These are phyloP conservation scores for Alloteropsis semialata DNA, from an alignment of 176 grass and related monocot species.

Conservation along the genomic window DNA sequence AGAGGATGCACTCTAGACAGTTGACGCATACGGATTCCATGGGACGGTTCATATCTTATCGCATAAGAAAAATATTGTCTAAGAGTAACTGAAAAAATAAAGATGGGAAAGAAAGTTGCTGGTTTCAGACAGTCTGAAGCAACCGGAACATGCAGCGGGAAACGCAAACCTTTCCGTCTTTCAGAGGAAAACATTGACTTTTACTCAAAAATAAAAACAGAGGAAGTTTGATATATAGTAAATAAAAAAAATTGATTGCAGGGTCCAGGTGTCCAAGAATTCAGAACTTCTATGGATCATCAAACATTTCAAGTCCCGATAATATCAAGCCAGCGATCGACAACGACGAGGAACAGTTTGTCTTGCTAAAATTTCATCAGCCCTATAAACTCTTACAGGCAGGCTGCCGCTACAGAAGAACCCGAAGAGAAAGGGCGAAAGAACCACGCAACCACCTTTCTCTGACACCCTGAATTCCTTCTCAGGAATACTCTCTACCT, in stretches of 20 bases:
- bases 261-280: background rate
- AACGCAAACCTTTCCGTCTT: slow-evolving; percentile 6
- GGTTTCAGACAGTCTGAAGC: slow-evolving; percentile 5
- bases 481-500: background rate
- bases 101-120: slow-evolving; percentile 1
- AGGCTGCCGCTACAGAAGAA: background rate
- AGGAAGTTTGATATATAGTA: background rate
- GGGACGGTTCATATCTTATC: background rate
- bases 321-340: background rate
- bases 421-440: background rate
- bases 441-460: background rate
- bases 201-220: background rate
- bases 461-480: slow-evolving; percentile 2
- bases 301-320: background rate
- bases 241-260: background rate
- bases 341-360: background rate
- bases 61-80: slow-evolving; percentile 5
- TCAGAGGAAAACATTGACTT: background rate
- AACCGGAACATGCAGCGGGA: slow-evolving; percentile 26
- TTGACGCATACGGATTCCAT: slow-evolving; percentile 34
- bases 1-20: background rate
- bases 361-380: background rate
- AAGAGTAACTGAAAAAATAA: background rate
- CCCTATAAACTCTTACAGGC: background rate
- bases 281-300: background rate